Base-by-base conservation (phyloP, 306 rosid genomes). In the Vachellia pachyceras region DNA sequence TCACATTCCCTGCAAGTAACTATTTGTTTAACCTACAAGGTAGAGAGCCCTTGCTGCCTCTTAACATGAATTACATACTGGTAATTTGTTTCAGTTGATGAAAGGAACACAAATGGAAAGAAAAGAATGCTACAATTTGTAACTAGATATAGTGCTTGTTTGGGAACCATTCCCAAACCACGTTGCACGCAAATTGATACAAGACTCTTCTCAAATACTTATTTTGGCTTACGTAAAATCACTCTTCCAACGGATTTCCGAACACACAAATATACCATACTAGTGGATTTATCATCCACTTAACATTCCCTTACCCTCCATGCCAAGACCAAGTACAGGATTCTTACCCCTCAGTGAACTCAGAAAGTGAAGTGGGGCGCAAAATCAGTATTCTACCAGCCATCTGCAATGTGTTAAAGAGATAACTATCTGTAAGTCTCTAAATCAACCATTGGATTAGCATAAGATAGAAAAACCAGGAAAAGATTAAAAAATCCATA, bases 301-400 rank as follows among this genome's bases (percentile, higher is more conserved):
- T 25, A 36, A 37, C 17, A 23, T 9, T 25, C 36, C 22, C 29
- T 46, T 70, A 42, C 29, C 36, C 25, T 76, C 72, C 72, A 69
- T 76, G 64, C 15, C 20, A 63, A 82, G 66, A 35, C 41, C 63
- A 72, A 57, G 67, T 44, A 76, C 36, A 45, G 41, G 40, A 80
- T 76, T 42, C 80, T 15, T 83, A 95, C 99, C 95, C 91, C 89
- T 91, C 93, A 63, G 93, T 84, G 79, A 95, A 92, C 79, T 95
- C 97, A 73, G 90, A 84, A 79, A 95, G 91, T 75, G 99, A 91
- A 60, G 88, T 73, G 12, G 97, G 99, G 47, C 86, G 92, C 86
- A 93, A 80, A 82, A 95, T 91, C 72, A 87, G 85, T 79, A 95
- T 92, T 87, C 97, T 88, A 22, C 97, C 97, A 72, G 97, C 95